A percentile compares a stretch with the other conserved stretches of the same genome.
Evolutionary conservation across 257 asterid species (phyloP).

Genomic region (Mitragyna speciosa): DNA sequence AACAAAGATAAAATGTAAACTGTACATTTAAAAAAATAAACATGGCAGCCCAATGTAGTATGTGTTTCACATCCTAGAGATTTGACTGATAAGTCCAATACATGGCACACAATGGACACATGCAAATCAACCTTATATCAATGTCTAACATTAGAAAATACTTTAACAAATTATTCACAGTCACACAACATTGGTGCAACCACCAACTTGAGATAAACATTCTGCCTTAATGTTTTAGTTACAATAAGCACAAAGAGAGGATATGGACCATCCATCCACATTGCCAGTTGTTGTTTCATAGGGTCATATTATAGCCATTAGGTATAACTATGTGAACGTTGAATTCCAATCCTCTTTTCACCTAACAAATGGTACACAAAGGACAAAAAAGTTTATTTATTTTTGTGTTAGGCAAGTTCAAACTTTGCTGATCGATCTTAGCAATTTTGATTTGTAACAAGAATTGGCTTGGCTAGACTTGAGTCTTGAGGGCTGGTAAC

Average conservation of each 20-base stretch:
- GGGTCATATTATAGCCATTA: neutral
- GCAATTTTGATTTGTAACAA: too few species aligned
- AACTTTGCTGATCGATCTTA: too few species aligned
- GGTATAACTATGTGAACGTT: neutral
- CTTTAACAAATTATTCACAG: neutral
- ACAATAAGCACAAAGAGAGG: neutral
- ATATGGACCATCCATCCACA: slow-evolving; percentile 2
- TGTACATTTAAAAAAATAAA: too few species aligned
- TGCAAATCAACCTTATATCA: neutral
- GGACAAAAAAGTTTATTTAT: too few species aligned
- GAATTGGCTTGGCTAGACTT: neutral
- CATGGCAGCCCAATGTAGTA: too few species aligned
- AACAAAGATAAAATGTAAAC: too few species aligned
- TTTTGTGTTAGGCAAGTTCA: neutral
- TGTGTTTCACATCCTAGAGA: neutral
- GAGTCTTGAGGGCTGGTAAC: neutral
- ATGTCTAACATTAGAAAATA: neutral
- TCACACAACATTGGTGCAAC: slow-evolving; percentile 1
- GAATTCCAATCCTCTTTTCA: neutral
- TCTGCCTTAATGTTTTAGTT: neutral
- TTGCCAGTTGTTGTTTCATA: neutral
- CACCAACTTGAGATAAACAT: neutral
- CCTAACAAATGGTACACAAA: neutral
- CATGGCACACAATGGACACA: neutral
- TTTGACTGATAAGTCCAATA: neutral